Percentiles rank a stretch among this genome's conserved stretches.
Evolutionary conservation across 1,284 basidiomycete species (phyloP).

Genomic region (Ceratobasidium sp.): DNA sequence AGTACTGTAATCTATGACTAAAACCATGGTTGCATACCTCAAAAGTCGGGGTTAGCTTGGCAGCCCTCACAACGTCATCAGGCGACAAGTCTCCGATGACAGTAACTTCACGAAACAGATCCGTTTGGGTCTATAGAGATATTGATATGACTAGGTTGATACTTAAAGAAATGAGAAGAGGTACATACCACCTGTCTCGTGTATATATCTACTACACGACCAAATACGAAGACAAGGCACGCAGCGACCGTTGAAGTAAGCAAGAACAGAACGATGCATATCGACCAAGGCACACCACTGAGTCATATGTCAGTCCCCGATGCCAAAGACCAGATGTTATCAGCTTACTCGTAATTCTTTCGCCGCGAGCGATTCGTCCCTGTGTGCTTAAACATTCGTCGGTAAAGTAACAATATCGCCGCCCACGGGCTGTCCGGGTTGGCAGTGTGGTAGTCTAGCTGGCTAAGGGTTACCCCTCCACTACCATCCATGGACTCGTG

Average conservation of each 20-base stretch:
- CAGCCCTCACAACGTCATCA: slow-evolving; percentile 5
- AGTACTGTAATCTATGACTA: not conserved
- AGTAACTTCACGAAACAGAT: slow-evolving; percentile 1
- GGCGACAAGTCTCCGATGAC: slow-evolving; percentile 28
- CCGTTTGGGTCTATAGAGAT: slow-evolving; percentile 1
- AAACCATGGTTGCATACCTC: not conserved
- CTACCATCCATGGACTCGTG: slow-evolving; percentile 28
- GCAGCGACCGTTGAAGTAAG: slow-evolving; percentile 1
- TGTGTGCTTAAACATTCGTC: slow-evolving; percentile 25
- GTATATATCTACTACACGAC: slow-evolving; percentile 34
- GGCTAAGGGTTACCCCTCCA: slow-evolving; percentile 25
- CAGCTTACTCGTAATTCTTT: slow-evolving; percentile 20
- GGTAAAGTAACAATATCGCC: slow-evolving; percentile 22
- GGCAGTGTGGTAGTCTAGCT: slow-evolving; percentile 24
- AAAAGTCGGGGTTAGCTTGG: not conserved
- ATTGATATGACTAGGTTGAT: not conserved
- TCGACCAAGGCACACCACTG: slow-evolving; percentile 15
- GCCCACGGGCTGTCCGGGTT: slow-evolving; percentile 34
- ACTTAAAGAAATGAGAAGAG: too few relatives aligned
- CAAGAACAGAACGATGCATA: slow-evolving; percentile 22
- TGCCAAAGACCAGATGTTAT: not conserved
- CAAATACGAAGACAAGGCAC: slow-evolving; percentile 30
- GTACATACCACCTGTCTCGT: slow-evolving; percentile 8
- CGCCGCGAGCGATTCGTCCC: slow-evolving; percentile 19
- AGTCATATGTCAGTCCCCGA: not conserved